A percentile compares a stretch with the other conserved stretches of the same genome.
Conservation (phyloP, 495 filamentous ascomycete species). For the Penicillium malachiteum region DNA sequence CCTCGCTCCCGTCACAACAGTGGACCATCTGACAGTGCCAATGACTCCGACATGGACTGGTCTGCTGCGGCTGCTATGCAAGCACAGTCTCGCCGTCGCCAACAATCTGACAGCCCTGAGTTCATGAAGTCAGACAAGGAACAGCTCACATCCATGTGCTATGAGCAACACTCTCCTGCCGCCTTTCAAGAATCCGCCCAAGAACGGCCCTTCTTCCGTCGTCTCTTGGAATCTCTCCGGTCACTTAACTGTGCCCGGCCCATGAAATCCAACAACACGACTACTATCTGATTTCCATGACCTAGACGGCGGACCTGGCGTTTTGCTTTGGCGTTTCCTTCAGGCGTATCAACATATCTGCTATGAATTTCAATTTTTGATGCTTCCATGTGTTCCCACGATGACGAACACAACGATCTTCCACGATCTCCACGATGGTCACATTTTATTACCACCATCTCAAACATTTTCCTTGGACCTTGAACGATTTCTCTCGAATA, state of each 20-base stretch:
- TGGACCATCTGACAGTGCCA: conserved; percentile 4
- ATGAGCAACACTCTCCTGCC: conserved; percentile 33
- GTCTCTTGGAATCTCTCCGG: conserved; percentile 35
- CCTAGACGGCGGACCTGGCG: conserved; percentile 5
- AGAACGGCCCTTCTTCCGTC: conserved; percentile 34
- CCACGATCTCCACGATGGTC: not conserved
- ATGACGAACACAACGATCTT: conserved; percentile 6
- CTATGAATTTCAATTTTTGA: conserved; percentile 10
- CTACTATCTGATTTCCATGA: conserved; percentile 17
- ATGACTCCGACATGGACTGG: conserved; percentile 36
- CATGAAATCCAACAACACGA: conserved; percentile 22
- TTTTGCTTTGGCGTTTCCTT: conserved; percentile 1
- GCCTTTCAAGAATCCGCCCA: conserved; percentile 18
- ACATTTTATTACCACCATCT: too few relatives aligned
- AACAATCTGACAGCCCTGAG: conserved; percentile 33
- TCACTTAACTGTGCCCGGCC: conserved; percentile 29
- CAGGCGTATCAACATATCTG: conserved; percentile 1
- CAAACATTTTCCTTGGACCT: not conserved
- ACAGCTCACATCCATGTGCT: conserved; percentile 36
- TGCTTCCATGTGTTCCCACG: conserved; percentile 13
- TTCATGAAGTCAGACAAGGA: conserved; percentile 23
- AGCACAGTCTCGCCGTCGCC: conserved; percentile 38
- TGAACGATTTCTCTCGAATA: not conserved
- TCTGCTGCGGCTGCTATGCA: conserved; percentile 42
- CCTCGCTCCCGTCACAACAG: conserved; percentile 33